A percentile compares a stretch with the other conserved stretches of the same genome.
Evolutionary conservation across 140 eudicot genomes (phyloP).

Genomic region (Erigeron philadelphicus): DNA sequence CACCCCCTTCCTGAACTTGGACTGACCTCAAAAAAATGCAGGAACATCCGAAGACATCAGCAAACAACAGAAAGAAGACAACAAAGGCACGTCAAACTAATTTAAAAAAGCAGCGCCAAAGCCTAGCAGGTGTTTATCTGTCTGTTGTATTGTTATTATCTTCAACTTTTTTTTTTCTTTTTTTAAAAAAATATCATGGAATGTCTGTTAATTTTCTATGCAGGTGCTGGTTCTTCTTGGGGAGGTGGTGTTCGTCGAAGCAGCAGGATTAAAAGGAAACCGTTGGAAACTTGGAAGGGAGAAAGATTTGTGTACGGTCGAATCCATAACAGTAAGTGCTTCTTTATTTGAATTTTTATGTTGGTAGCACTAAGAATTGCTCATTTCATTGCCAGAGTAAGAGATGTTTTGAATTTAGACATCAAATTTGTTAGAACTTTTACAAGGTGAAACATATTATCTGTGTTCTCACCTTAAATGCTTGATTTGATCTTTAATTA

Average conservation of each 20-base stretch:
- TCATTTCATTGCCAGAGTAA: background rate
- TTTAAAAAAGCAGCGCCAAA: constrained; percentile 33
- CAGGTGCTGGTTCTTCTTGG: constrained; percentile 64
- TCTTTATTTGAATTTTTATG: background rate
- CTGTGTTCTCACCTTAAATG: too few relatives aligned
- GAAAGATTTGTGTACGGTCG: constrained; percentile 77
- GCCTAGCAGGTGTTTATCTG: constrained; percentile 48
- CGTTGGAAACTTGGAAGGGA: constrained; percentile 89
- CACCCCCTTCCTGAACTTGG: background rate
- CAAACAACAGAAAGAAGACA: constrained; percentile 20
- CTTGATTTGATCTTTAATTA: too few relatives aligned
- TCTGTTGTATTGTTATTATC: constrained; percentile 8
- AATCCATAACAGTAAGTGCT: constrained; percentile 63
- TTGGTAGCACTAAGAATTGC: background rate
- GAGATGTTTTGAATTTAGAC: background rate
- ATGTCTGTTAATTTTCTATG: constrained; percentile 10
- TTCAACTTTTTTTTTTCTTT: too few relatives aligned
- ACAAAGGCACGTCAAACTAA: constrained; percentile 6
- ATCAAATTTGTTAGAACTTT: too few relatives aligned
- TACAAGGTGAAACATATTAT: too few relatives aligned
- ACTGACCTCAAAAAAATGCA: constrained; percentile 8
- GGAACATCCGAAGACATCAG: constrained; percentile 18
- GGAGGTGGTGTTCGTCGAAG: constrained; percentile 65
- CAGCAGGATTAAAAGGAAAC: constrained; percentile 65
- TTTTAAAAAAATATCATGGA: background rate